These are phyloP conservation scores for Luvunga scandens DNA, from an alignment of 345 rosid species.

Conservation along the genomic window DNA sequence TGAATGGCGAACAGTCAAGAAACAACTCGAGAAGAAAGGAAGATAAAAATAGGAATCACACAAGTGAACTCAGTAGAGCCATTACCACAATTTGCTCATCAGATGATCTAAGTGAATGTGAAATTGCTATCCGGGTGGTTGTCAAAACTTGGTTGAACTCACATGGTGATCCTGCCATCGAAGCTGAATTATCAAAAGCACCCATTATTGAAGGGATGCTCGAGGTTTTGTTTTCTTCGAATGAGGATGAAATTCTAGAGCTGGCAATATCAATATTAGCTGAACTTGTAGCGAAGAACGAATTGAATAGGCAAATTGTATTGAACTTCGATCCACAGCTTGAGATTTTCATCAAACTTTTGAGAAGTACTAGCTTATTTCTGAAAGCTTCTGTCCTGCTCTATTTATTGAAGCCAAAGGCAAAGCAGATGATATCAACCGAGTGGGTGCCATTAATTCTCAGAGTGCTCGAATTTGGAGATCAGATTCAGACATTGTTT, in stretches of 20 bases:
- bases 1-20: slow-evolving; percentile 19
- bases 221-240: slow-evolving; percentile 50
- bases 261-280: slow-evolving; percentile 49
- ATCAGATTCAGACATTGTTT: slow-evolving; percentile 55
- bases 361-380: slow-evolving; percentile 50
- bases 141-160: slow-evolving; percentile 50
- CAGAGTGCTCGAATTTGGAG: slow-evolving; percentile 61
- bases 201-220: slow-evolving; percentile 48
- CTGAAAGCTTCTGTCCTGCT: slow-evolving; percentile 60
- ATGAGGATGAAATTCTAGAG: slow-evolving; percentile 55
- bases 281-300: slow-evolving; percentile 34
- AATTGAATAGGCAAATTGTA: slow-evolving; percentile 33
- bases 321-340: slow-evolving; percentile 55
- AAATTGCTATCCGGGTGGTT: slow-evolving; percentile 40
- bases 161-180: slow-evolving; percentile 29
- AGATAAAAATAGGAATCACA: slow-evolving; percentile 12
- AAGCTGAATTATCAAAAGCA: slow-evolving; percentile 36
- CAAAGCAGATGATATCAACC: slow-evolving; percentile 59
- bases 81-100: slow-evolving; percentile 39
- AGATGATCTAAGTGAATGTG: slow-evolving; percentile 41
- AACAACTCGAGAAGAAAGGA: slow-evolving; percentile 15
- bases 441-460: slow-evolving; percentile 61
- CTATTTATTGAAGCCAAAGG: slow-evolving; percentile 51
- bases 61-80: slow-evolving; percentile 39
- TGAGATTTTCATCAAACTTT: slow-evolving; percentile 48